Base-by-base conservation (phyloP, 2,329 filamentous ascomycete species). In the Diaporthe helianthi region DNA sequence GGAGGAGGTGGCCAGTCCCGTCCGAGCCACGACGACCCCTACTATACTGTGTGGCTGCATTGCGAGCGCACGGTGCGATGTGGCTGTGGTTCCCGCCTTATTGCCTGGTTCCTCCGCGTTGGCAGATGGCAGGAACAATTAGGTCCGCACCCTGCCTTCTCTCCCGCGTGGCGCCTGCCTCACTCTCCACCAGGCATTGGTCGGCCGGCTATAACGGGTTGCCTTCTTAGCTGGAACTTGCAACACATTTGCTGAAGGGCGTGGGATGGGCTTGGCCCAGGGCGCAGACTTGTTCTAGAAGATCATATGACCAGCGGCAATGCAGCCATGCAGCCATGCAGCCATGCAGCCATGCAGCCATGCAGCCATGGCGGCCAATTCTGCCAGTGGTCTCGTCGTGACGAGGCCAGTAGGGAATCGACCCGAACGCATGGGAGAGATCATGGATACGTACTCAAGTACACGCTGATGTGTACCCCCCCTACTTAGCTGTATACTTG, bases 211-310 rank as follows among this genome's bases (percentile, higher is more conserved):
- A n/a, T n/a, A 36, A 26, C 26, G 49, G 33, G 22, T 19, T 52
- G 36, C 41, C 33, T 46, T 15, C 13, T 38, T 13, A 15, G 36
- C 17, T 26, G 58, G 41, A 17, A 47, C 19, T 19, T 12, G 13
- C 26, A 61, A 29, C 17, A 24, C 55, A 49, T 41, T 13, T 58
- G 65, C 65, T 55, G 52, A 22, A 60, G 44, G 19, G 38, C 44
- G 19, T 41, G 53, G n/a, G 19, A 24, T 15, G 38, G 58, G 19
- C n/a, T 22, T 47, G 44, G 36, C 24, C 15, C 36, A 5, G 36
- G 58, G 58, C 67, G 55, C 67, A 66, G 61, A 58, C 44, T 69
- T 52, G 29, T 69, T 69, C 67, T 66, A 60, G 61, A 69, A 69
- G 44, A 58, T 60, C 61, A 66, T 51, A 66, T 66, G 67, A 55